phyloP scores from a whole-genome alignment of 768 basidiomycete species.

The Mycena capillaripes region DNA sequence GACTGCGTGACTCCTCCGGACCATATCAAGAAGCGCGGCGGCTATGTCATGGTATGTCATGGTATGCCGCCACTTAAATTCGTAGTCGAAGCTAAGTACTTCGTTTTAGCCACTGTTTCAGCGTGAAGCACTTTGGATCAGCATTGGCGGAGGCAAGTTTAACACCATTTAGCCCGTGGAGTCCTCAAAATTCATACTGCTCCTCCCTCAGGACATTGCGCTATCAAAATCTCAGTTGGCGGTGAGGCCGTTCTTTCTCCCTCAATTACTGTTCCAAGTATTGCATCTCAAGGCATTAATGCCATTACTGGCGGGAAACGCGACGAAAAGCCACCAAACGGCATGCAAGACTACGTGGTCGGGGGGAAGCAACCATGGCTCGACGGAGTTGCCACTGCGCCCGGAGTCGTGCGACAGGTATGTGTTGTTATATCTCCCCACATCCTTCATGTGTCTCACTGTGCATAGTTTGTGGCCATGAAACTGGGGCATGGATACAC shows the following conservation, averaged over 20 bases:
- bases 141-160: too few relatives aligned
- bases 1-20: not conserved
- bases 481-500: not conserved
- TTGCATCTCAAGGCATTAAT: not conserved
- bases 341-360: slow-evolving; percentile 3
- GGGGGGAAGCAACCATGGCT: slow-evolving; percentile 3
- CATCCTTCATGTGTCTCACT: too few relatives aligned
- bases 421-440: too few relatives aligned
- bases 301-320: not conserved
- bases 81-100: not conserved
- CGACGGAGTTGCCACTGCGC: not conserved
- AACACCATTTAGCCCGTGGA: too few relatives aligned
- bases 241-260: not conserved
- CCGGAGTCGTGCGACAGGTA: slow-evolving; percentile 3
- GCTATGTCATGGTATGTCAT: not conserved
- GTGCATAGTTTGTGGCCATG: not conserved
- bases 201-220: not conserved
- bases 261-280: not conserved
- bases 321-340: not conserved
- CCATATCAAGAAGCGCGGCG: not conserved
- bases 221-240: slow-evolving; percentile 6
- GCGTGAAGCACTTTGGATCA: not conserved
- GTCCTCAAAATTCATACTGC: not conserved
- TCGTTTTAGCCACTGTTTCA: not conserved
- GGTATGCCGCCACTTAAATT: not conserved